Evolutionary conservation across 2,329 filamentous ascomycete genomes (phyloP).

Genomic region (Hymenoscyphus infarciens): DNA sequence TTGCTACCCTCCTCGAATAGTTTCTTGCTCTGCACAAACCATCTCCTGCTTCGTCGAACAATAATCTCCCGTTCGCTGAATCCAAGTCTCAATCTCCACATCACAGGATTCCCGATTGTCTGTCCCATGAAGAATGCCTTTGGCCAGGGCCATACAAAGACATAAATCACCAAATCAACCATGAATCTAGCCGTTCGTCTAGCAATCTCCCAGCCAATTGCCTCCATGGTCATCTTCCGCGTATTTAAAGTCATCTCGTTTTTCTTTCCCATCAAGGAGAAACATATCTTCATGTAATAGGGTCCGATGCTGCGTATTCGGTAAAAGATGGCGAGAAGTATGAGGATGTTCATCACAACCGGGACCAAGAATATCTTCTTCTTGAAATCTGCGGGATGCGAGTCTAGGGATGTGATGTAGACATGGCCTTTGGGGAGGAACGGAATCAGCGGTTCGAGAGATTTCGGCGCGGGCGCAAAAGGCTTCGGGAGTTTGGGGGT

Average conservation of each 20-base stretch:
- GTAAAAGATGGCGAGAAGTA: slow-evolving; percentile 61
- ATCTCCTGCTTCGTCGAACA: slow-evolving; percentile 71
- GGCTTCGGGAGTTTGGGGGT: slow-evolving; percentile 48
- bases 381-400: slow-evolving; percentile 66
- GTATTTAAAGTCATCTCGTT: slow-evolving; percentile 66
- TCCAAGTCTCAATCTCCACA: slow-evolving; percentile 71
- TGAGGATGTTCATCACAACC: slow-evolving; percentile 67
- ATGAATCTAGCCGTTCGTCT: slow-evolving; percentile 62
- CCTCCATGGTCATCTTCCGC: slow-evolving; percentile 50
- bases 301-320: slow-evolving; percentile 67
- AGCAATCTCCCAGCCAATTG: slow-evolving; percentile 49
- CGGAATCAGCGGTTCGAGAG: slow-evolving; percentile 61
- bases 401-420: slow-evolving; percentile 83
- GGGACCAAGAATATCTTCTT: slow-evolving; percentile 79
- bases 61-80: slow-evolving; percentile 80
- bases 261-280: slow-evolving; percentile 30
- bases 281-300: slow-evolving; percentile 55
- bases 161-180: slow-evolving; percentile 67
- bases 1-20: slow-evolving; percentile 37
- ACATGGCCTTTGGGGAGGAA: slow-evolving; percentile 65
- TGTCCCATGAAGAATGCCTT: slow-evolving; percentile 65
- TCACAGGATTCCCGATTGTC: slow-evolving; percentile 56
- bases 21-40: slow-evolving; percentile 55
- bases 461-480: slow-evolving; percentile 62
- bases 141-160: slow-evolving; percentile 71